Evolutionary conservation across 108 stramenopile species (phyloP).

Genomic region (Mediolabrus comicus): DNA sequence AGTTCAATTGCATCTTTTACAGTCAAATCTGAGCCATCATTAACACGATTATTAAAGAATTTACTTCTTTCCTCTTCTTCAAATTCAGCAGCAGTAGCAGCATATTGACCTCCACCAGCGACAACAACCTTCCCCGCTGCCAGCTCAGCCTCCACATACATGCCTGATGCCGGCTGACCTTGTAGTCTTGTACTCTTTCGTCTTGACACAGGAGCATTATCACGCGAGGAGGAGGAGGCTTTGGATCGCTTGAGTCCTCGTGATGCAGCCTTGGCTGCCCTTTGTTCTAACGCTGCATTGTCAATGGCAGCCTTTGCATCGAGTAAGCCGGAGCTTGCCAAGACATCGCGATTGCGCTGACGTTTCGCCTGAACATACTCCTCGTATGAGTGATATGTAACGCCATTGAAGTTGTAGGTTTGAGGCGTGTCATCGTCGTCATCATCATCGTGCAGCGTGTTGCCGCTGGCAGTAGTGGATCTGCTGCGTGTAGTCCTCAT

Average conservation of each 20-base stretch:
- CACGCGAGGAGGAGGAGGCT: neutral
- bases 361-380: slow-evolving; percentile 86
- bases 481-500: neutral
- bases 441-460: neutral
- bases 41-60: slow-evolving; percentile 61
- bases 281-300: slow-evolving; percentile 11
- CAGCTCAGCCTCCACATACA: slow-evolving; percentile 49
- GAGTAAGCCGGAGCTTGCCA: slow-evolving; percentile 57
- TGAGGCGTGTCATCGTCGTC: slow-evolving; percentile 28
- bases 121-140: slow-evolving; percentile 25
- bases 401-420: slow-evolving; percentile 58
- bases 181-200: slow-evolving; percentile 58
- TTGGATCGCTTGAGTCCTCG: slow-evolving; percentile 33
- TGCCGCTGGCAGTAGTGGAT: neutral
- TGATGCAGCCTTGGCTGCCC: neutral
- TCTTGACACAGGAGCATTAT: neutral
- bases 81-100: neutral
- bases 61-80: neutral
- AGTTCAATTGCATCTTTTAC: slow-evolving; percentile 53
- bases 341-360: slow-evolving; percentile 56
- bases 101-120: slow-evolving; percentile 4
- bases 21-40: slow-evolving; percentile 69
- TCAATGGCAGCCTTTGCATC: slow-evolving; percentile 44
- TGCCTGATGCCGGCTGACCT: slow-evolving; percentile 40
- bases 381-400: slow-evolving; percentile 54